phyloP scores from a whole-genome alignment of 2,329 filamentous ascomycete genomes.

The Fusarium staphyleae region DNA sequence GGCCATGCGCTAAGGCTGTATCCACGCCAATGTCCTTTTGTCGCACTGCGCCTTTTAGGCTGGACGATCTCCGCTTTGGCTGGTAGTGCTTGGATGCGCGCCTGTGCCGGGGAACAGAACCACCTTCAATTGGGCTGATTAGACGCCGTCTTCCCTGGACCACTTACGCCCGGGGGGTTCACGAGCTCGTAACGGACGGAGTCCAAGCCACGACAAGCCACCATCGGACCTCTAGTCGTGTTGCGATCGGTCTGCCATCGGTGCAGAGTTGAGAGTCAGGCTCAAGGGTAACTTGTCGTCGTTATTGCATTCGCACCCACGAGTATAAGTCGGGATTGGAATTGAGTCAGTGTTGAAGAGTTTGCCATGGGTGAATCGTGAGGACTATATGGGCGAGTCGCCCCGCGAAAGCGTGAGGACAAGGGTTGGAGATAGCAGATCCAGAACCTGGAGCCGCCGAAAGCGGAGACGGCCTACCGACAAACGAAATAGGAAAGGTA shows the following conservation, averaged over 20 bases:
- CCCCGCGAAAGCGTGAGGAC: too few species aligned
- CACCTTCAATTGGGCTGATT: constrained; percentile 42
- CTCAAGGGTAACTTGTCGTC: not conserved
- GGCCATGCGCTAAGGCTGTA: constrained; percentile 40
- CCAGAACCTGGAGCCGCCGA: not conserved
- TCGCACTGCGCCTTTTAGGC: constrained; percentile 32
- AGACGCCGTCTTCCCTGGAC: constrained; percentile 39
- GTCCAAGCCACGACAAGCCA: constrained; percentile 29
- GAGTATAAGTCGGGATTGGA: constrained; percentile 5
- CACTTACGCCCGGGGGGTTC: constrained; percentile 8
- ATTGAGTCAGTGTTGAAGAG: not conserved
- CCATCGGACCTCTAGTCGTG: constrained; percentile 10
- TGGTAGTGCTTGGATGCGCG: constrained; percentile 32
- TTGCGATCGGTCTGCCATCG: constrained; percentile 21
- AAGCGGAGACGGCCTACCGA: not conserved
- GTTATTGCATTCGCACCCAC: not conserved
- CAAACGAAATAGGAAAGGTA: not conserved
- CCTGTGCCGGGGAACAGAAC: constrained; percentile 21
- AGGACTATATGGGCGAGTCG: constrained; percentile 1
- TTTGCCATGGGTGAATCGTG: not conserved
- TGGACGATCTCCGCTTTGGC: constrained; percentile 23
- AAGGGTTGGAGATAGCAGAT: not conserved
- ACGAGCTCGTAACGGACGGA: constrained; percentile 2
- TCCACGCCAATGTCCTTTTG: constrained; percentile 46
- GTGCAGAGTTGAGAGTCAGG: constrained; percentile 1